phyloP scores from a whole-genome alignment of 371 early-diverging fungal species.

The Zopfochytrium polystomum region DNA sequence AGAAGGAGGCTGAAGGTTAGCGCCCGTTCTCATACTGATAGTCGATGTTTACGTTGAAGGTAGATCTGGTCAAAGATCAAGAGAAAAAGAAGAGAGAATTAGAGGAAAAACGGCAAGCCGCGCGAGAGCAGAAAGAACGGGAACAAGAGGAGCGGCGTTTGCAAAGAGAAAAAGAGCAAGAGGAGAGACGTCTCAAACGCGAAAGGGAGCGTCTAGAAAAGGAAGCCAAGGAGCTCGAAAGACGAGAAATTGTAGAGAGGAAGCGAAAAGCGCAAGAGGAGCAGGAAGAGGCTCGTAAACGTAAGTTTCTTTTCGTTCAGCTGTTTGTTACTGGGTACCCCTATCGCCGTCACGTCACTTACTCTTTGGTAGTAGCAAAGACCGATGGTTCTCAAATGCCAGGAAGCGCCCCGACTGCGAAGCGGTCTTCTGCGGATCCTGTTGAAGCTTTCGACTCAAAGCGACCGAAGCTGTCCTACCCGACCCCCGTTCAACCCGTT shows the following conservation, averaged over 20 bases:
- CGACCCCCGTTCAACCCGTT: no score
- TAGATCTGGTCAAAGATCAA: no score
- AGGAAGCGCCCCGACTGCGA: neutral
- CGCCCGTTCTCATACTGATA: neutral
- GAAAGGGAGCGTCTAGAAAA: no score
- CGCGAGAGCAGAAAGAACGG: no score
- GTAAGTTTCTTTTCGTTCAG: neutral
- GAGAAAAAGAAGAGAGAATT: slow-evolving; percentile 15
- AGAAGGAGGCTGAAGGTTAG: slow-evolving; percentile 8
- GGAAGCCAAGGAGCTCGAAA: slow-evolving; percentile 24
- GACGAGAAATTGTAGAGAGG: slow-evolving; percentile 18
- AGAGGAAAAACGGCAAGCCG: slow-evolving; percentile 17
- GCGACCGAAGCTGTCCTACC: no score
- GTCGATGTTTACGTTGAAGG: no score
- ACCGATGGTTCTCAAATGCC: neutral
- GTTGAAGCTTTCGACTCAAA: no score
- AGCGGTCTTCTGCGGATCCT: neutral
- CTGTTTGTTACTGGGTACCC: neutral
- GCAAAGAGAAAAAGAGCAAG: no score
- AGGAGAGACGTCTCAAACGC: no score
- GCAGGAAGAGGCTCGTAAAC: slow-evolving; percentile 6
- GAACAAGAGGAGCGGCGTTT: no score
- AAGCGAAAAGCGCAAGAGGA: slow-evolving; percentile 1
- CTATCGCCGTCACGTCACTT: neutral
- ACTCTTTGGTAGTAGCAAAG: no score